Conservation (phyloP, 495 filamentous ascomycete genomes). For the Neurospora hispaniola region DNA sequence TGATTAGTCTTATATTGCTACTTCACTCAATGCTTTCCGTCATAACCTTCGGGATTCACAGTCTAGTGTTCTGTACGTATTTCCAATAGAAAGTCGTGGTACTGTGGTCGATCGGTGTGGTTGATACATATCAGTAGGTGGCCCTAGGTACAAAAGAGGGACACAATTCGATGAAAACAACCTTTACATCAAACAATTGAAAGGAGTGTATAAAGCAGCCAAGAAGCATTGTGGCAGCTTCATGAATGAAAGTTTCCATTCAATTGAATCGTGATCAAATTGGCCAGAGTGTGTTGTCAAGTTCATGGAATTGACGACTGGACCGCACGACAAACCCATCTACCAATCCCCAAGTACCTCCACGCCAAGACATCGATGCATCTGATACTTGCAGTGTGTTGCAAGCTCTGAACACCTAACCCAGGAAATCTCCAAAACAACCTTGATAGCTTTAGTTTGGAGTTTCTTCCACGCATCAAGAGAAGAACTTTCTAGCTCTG, state of each 20-base stretch:
- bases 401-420: not conserved
- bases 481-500: not conserved
- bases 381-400: not conserved
- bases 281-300: not conserved
- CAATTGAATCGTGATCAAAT: not conserved
- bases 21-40: not conserved
- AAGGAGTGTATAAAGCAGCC: too few species aligned
- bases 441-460: not conserved
- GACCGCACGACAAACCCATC: too few species aligned
- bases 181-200: too few species aligned
- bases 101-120: not conserved
- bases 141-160: too few species aligned
- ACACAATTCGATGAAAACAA: too few species aligned
- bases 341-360: not conserved
- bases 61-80: not conserved
- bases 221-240: too few species aligned
- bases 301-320: not conserved
- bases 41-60: not conserved
- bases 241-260: too few species aligned
- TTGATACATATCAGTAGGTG: too few species aligned
- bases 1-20: not conserved
- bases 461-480: not conserved
- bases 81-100: not conserved
- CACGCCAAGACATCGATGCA: not conserved
- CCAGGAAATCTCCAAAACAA: slow-evolving; percentile 19